Evolutionary conservation across 495 filamentous ascomycete species (phyloP), one percentile per base, ranked within the genome.

Genomic region (Lindgomyces ingoldianus): DNA sequence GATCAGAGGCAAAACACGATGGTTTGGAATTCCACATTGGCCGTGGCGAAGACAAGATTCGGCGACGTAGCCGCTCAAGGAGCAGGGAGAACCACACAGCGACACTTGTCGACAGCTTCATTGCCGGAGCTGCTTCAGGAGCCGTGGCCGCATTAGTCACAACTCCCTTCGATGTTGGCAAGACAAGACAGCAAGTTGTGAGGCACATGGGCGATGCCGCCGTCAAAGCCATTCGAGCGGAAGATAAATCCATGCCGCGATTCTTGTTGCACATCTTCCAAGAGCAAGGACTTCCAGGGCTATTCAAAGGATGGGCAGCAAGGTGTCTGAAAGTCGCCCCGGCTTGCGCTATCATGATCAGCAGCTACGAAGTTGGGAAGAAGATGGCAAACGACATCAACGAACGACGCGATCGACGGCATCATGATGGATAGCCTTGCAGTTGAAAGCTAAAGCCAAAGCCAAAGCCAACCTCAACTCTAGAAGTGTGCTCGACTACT

Each of bases 271-370:
- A 93, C 54, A 98, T 98, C 45, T 96, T 91, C 80, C 82, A 81
- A 54, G 85, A 88, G 50, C 93, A 97, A 76, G 94, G 94, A 0
- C 65, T 85, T 33, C 73, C 83, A 0, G 95, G 93, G 0, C 76
- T 98, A 12, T 98, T 93, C 81, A 89, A 81, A 59, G 94, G 95
- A 12, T 96, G 91, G 89, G 87, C 88, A 18, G 91, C 94, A 0
- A 81, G 94, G 36, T 96, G 91, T 65, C 77, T 98, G 47, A 98
- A 98, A 70, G 93, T 98, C 4, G 93, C 94, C 11, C 94, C 94
- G 1, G 91, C 93, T 14, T 98, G 94, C 76, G 94, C 95, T n/a
- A 97, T 98, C 70, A 98, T 98, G 94, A 98, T 98, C 65, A 96
- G 91, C 59, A 95, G 86, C 58, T 98, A 98, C 70, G 94, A 98